Conservation (phyloP, 306 rosid genomes). For the Cicer arietinum region DNA sequence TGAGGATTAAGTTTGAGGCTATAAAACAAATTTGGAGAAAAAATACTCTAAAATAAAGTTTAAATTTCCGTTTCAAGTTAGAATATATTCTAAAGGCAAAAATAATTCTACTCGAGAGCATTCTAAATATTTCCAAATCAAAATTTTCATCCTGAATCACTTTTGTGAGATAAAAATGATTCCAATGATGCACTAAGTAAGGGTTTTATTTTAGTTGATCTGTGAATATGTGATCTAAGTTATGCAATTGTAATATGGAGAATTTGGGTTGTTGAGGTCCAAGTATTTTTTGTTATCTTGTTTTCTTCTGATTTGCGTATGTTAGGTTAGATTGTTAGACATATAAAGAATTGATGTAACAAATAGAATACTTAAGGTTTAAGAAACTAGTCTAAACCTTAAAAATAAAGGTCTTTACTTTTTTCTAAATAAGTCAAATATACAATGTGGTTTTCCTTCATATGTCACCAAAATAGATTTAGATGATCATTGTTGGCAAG, state of each 20-base stretch:
- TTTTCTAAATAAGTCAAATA: not conserved
- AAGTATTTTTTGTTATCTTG: slow-evolving; percentile 22
- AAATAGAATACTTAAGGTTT: slow-evolving; percentile 38
- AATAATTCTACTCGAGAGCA: not conserved
- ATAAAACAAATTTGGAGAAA: not conserved
- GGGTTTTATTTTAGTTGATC: slow-evolving; percentile 18
- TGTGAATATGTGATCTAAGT: slow-evolving; percentile 28
- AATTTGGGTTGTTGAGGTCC: slow-evolving; percentile 25
- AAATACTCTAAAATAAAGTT: not conserved
- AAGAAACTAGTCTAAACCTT: slow-evolving; percentile 38
- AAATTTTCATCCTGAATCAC: not conserved
- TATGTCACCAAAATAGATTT: slow-evolving; percentile 22
- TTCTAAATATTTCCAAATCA: not conserved
- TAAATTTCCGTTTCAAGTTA: not conserved
- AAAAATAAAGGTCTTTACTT: slow-evolving; percentile 15
- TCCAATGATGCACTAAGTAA: not conserved
- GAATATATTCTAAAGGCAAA: not conserved
- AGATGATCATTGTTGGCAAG: slow-evolving; percentile 36
- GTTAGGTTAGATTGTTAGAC: slow-evolving; percentile 40
- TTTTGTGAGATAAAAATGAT: not conserved
- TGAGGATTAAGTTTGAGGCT: not conserved
- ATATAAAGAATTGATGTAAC: slow-evolving; percentile 2
- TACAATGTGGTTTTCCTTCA: not conserved
- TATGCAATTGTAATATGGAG: not conserved
- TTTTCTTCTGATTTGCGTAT: slow-evolving; percentile 32